Evolutionary conservation across 371 early-diverging fungal species (phyloP), one percentile per base, ranked within the genome.

Genomic region (Phascolomyces articulosus): DNA sequence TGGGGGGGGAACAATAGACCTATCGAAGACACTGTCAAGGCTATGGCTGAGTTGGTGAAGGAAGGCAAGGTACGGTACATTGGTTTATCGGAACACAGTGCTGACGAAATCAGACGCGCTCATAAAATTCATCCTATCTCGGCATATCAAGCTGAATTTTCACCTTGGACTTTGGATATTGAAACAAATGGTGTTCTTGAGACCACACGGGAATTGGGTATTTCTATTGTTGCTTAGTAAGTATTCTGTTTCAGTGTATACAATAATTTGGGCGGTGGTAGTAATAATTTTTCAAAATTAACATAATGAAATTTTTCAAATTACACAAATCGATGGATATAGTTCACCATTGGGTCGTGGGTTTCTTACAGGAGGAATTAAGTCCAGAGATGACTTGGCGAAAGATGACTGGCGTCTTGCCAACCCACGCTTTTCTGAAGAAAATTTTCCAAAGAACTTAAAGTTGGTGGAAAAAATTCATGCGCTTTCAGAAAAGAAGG

Each of bases 51-150:
- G 63, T 71, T 87, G 9, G 87, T 86, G 26, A 80, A 82, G 60
- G 77, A 86, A 63, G 88, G 87, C 41, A 86, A 85, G 56, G 80
- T 88, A 3, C 72, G 74, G n/a, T 85, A 79, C 65, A 51, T 91
- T 28, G 91, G 90, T 1, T 72, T 89, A 2, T 85, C 84, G 4
- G 86, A 89, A 60, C 66, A 41, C 15, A 66, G 69, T 24, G 87
- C 87, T 0, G 78, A 73, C 0, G 69, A 65, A 4, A 65, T 90
- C 23, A 76, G 88, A n/a, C 79, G 84, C 4, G 91, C 89, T 24
- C 72, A 86, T 69, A 78, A 77, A 60, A 73, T 91, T 6, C 89
- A 91, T 66, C 90, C 87, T 23, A 88, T 91, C 40, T 58, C 85
- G n/a, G 87, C 89, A 7, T 70, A 85, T 23, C 84, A 90, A 65